Percentiles rank a stretch among this genome's conserved stretches.
phyloP scores from a whole-genome alignment of 257 asterid genomes.

The Capsicum baccatum region DNA sequence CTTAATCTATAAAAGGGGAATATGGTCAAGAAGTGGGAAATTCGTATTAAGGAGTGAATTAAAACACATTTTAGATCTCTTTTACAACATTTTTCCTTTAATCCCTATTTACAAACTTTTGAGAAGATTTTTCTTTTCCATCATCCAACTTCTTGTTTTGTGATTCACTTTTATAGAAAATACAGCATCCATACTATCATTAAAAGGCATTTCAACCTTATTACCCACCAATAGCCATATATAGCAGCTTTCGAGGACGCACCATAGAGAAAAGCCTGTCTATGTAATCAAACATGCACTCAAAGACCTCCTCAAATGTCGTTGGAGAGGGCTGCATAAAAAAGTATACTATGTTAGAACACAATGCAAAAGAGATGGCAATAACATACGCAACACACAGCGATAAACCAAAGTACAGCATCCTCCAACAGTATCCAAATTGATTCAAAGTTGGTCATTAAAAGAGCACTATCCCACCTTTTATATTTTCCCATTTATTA shows the following conservation, averaged over 20 bases:
- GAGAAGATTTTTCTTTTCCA: background rate
- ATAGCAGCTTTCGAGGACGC: conserved; percentile 60
- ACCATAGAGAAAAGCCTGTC: conserved; percentile 58
- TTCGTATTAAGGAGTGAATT: background rate
- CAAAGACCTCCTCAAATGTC: conserved; percentile 61
- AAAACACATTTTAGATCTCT: conserved; percentile 10
- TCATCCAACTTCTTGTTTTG: background rate
- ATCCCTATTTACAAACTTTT: background rate
- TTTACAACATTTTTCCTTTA: background rate
- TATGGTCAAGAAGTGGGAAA: background rate
- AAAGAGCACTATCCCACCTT: background rate
- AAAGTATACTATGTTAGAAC: background rate
- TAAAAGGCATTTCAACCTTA: background rate
- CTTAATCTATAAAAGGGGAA: background rate
- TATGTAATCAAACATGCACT: conserved; percentile 44
- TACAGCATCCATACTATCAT: background rate
- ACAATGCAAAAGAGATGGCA: background rate
- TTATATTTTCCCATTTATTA: background rate
- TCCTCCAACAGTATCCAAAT: background rate
- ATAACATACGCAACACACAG: background rate
- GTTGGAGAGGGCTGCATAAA: conserved; percentile 46
- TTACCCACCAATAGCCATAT: conserved; percentile 64
- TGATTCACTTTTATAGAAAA: background rate
- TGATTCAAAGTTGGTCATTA: background rate
- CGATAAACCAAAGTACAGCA: background rate